Percentiles rank a stretch among this genome's conserved stretches.
Evolutionary conservation across 768 basidiomycete genomes (phyloP).

Genomic region (Leccinum broughii): DNA sequence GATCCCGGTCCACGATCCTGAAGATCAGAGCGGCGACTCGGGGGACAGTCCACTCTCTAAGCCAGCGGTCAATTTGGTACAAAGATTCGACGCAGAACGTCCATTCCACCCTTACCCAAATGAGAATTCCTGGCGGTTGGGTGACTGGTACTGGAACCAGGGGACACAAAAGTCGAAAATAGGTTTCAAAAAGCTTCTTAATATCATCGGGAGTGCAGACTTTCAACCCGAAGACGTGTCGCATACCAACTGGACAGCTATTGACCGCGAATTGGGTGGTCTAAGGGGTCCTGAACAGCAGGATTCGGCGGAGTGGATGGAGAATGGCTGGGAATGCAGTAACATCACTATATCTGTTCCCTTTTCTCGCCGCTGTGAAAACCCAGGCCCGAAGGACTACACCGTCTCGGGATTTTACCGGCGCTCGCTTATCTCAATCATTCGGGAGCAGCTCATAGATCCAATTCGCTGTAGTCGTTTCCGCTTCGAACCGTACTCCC

Average conservation of each 20-base stretch:
- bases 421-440: slow-evolving; percentile 14
- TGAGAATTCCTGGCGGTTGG: neutral
- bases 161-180: slow-evolving; percentile 17
- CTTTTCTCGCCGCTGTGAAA: neutral
- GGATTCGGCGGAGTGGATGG: slow-evolving; percentile 7
- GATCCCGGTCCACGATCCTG: neutral
- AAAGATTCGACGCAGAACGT: neutral
- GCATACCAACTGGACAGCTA: neutral
- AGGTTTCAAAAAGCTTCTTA: slow-evolving; percentile 10
- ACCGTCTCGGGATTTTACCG: slow-evolving; percentile 12
- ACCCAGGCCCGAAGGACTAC: slow-evolving; percentile 6
- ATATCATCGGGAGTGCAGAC: slow-evolving; percentile 15
- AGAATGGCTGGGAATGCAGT: slow-evolving; percentile 3
- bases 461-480: slow-evolving; percentile 4
- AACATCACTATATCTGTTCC: slow-evolving; percentile 8
- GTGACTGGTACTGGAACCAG: slow-evolving; percentile 10
- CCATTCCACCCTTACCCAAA: neutral
- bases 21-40: neutral
- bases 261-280: slow-evolving; percentile 7
- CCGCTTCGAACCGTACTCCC: slow-evolving; percentile 17
- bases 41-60: neutral
- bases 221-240: slow-evolving; percentile 7
- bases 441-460: slow-evolving; percentile 21
- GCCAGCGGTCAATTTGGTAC: neutral
- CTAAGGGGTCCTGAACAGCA: neutral